These are phyloP conservation scores for Xylariales sp. DNA, from an alignment of 2,329 filamentous ascomycete genomes.

Conservation along the genomic window DNA sequence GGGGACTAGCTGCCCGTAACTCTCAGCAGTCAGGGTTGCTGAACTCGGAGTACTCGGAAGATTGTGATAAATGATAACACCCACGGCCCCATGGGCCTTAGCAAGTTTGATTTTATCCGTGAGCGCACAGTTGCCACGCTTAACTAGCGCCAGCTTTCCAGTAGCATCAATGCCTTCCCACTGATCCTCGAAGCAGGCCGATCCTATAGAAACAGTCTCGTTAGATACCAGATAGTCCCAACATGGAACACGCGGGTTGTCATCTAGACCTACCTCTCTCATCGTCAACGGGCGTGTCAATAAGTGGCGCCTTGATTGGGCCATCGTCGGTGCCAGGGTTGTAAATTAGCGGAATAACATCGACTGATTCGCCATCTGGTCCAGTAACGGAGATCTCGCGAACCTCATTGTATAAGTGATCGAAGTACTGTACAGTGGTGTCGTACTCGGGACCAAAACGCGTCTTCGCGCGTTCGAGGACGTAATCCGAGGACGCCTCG, in stretches of 20 bases:
- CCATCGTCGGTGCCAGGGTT: slow-evolving; percentile 57
- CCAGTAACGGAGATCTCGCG: slow-evolving; percentile 57
- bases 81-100: slow-evolving; percentile 55
- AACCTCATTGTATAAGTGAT: slow-evolving; percentile 58
- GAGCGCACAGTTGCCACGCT: slow-evolving; percentile 58
- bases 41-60: slow-evolving; percentile 57
- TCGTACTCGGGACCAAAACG: slow-evolving; percentile 57
- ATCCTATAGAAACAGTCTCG: slow-evolving; percentile 11
- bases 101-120: slow-evolving; percentile 59
- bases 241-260: no score
- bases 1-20: slow-evolving; percentile 52
- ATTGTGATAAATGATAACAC: slow-evolving; percentile 72
- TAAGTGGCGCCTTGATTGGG: slow-evolving; percentile 53
- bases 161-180: slow-evolving; percentile 58
- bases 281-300: slow-evolving; percentile 54
- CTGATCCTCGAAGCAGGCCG: slow-evolving; percentile 56
- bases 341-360: slow-evolving; percentile 58
- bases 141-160: slow-evolving; percentile 59
- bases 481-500: slow-evolving; percentile 67
- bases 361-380: slow-evolving; percentile 58
- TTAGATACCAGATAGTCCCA: slow-evolving; percentile 39
- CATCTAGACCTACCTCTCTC: slow-evolving; percentile 41
- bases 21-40: slow-evolving; percentile 64
- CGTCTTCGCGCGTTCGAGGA: slow-evolving; percentile 59
- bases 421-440: slow-evolving; percentile 60